phyloP scores from a whole-genome alignment of 2,329 filamentous ascomycete species.

The Aspergillus pseudotamarii region DNA sequence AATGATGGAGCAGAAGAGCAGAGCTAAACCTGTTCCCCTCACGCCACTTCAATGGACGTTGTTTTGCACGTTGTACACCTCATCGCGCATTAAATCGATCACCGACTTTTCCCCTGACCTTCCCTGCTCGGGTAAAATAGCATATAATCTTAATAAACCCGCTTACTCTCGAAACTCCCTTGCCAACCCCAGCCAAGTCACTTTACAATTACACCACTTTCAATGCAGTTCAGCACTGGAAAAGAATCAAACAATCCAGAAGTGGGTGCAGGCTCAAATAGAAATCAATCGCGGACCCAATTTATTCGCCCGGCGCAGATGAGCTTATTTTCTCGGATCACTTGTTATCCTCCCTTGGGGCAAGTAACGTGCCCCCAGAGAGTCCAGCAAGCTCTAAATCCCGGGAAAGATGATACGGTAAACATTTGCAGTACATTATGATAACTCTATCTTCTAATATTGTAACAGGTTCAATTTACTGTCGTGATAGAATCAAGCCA shows the following conservation, averaged over 20 bases:
- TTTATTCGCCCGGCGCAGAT: slow-evolving; percentile 41
- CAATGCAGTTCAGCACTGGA: slow-evolving; percentile 17
- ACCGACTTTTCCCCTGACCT: not conserved
- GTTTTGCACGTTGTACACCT: not conserved
- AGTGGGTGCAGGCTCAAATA: slow-evolving; percentile 13
- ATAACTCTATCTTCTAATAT: not conserved
- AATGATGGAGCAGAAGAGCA: slow-evolving; percentile 1
- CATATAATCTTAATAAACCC: not conserved
- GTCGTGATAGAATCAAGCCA: slow-evolving; percentile 69
- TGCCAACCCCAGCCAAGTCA: not conserved
- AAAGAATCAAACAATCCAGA: slow-evolving; percentile 25
- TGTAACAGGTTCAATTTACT: slow-evolving; percentile 59
- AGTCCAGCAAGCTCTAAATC: slow-evolving; percentile 31
- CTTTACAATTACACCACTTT: not conserved
- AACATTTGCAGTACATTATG: not conserved
- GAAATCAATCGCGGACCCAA: slow-evolving; percentile 23
- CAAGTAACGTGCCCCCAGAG: slow-evolving; percentile 67
- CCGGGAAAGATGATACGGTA: slow-evolving; percentile 29
- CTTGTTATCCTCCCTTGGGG: slow-evolving; percentile 71
- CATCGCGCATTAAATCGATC: not conserved
- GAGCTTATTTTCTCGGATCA: slow-evolving; percentile 58
- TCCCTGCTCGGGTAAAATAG: not conserved
- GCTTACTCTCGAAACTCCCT: not conserved
- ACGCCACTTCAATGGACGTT: not conserved
- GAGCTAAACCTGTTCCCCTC: slow-evolving; percentile 1